Percentiles rank a stretch among this genome's conserved stretches.
These are phyloP conservation scores for Ustilago bromivora DNA, from an alignment of 1,284 basidiomycete genomes.

Conservation along the genomic window DNA sequence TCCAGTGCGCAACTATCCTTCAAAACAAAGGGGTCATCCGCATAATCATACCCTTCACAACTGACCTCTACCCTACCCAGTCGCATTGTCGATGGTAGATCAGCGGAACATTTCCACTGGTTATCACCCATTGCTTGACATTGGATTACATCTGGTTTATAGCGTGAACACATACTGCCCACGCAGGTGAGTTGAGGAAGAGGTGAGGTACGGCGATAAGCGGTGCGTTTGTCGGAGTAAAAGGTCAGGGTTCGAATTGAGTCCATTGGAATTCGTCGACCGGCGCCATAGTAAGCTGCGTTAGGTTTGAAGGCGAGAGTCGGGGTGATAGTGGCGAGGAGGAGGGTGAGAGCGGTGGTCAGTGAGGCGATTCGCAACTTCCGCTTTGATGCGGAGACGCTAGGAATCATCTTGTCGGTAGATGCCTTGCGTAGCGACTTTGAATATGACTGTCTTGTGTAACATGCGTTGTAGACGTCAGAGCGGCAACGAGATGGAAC, in stretches of 20 bases:
- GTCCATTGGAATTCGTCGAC: slow-evolving; percentile 34
- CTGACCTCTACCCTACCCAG: slow-evolving; percentile 85
- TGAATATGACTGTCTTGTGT: neutral
- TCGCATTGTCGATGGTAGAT: slow-evolving; percentile 81
- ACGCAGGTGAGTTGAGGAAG: slow-evolving; percentile 83
- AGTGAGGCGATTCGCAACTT: neutral
- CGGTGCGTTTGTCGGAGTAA: slow-evolving; percentile 78
- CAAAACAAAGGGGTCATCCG: slow-evolving; percentile 84
- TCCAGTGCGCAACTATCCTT: slow-evolving; percentile 72
- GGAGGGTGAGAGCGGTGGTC: neutral
- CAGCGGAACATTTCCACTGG: slow-evolving; percentile 80
- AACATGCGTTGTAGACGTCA: no score
- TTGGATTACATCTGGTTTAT: slow-evolving; percentile 85
- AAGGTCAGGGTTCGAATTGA: slow-evolving; percentile 81
- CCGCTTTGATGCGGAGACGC: neutral
- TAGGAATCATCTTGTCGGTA: neutral
- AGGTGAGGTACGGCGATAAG: slow-evolving; percentile 76
- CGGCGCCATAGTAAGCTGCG: slow-evolving; percentile 33
- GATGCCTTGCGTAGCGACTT: neutral
- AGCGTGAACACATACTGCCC: slow-evolving; percentile 81
- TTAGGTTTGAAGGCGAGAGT: slow-evolving; percentile 16
- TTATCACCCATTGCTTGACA: slow-evolving; percentile 81
- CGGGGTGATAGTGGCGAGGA: neutral
- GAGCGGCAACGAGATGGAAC: no score
- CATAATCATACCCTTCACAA: slow-evolving; percentile 86